A percentile compares a stretch with the other conserved stretches of the same genome.
phyloP scores from a whole-genome alignment of 1,284 basidiomycete species.

The Leccinum holopus region DNA sequence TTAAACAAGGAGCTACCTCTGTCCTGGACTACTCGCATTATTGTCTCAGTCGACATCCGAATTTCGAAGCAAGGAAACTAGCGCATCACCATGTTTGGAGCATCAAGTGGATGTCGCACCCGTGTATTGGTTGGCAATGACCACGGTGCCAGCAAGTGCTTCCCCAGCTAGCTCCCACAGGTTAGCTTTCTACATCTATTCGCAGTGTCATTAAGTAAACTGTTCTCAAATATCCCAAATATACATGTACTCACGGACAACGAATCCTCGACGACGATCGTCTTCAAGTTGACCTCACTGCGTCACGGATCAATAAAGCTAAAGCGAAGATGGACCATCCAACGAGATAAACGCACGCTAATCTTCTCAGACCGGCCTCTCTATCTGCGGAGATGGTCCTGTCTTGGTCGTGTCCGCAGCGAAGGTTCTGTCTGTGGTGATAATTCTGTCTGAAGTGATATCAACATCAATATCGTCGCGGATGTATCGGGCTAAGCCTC shows the following conservation, averaged over 20 bases:
- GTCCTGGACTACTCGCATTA: too few species aligned
- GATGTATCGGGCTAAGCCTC: too few species aligned
- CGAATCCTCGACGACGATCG: neutral
- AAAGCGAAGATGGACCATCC: neutral
- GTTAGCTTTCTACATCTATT: neutral
- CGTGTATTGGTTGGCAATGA: neutral
- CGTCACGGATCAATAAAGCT: neutral
- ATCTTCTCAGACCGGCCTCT: neutral
- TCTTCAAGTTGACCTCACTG: neutral
- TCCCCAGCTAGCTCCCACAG: neutral
- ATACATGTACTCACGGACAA: neutral
- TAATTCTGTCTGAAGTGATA: too few species aligned
- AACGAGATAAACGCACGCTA: neutral
- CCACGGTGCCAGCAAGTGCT: neutral
- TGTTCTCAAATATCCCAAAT: neutral
- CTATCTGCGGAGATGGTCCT: slow-evolving; percentile 32
- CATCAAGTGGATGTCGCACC: neutral
- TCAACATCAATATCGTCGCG: too few species aligned
- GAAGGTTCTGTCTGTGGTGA: too few species aligned
- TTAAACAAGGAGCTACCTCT: too few species aligned
- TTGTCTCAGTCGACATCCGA: too few species aligned
- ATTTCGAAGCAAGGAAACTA: too few species aligned
- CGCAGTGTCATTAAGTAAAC: neutral
- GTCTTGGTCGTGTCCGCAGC: too few species aligned
- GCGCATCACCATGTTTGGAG: too few species aligned